Conservation (phyloP, 2,329 filamentous ascomycete species). For the Grosmannia serpens region DNA sequence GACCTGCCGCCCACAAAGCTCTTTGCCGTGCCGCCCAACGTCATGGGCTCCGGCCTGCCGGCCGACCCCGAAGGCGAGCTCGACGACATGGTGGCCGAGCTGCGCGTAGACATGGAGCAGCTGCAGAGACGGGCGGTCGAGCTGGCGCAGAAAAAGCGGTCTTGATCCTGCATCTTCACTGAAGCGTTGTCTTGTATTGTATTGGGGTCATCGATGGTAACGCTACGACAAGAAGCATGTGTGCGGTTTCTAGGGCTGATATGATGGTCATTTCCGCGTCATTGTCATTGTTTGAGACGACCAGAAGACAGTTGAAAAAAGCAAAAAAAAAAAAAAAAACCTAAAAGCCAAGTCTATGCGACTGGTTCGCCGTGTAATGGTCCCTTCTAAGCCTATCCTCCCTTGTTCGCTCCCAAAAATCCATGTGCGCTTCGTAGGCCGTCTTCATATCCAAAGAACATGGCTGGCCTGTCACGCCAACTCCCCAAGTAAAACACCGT, state of each 20-base stretch:
- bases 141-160: not conserved
- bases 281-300: not conserved
- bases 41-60: constrained; percentile 47
- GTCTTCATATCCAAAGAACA: not conserved
- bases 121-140: constrained; percentile 20
- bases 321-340: not conserved
- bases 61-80: constrained; percentile 65
- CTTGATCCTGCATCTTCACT: not conserved
- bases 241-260: not conserved
- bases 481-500: not conserved
- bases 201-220: not conserved
- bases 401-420: not conserved
- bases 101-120: constrained; percentile 60
- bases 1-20: constrained; percentile 7
- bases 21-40: constrained; percentile 3
- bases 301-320: not conserved
- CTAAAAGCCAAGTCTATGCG: not conserved
- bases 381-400: not conserved
- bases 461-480: not conserved
- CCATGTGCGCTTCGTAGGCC: not conserved
- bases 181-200: not conserved
- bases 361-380: not conserved
- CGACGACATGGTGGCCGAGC: constrained; percentile 65
- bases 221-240: not conserved
- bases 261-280: not conserved